A percentile compares a stretch with the other conserved stretches of the same genome.
Conservation (phyloP, 805 yeast genomes). For the Pichia phayaonensis region DNA sequence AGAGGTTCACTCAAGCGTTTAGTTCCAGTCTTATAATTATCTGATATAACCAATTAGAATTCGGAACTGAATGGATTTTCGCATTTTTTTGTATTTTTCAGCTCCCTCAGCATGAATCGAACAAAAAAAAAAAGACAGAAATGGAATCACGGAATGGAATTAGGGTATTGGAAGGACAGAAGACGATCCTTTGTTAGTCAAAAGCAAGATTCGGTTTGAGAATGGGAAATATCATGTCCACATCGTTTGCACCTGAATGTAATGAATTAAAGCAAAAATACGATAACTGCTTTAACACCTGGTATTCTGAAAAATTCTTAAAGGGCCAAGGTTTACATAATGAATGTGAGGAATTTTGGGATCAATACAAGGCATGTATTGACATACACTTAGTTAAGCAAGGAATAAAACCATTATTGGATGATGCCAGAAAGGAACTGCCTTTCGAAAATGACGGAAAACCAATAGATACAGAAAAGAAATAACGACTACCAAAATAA, state of each 20-base stretch:
- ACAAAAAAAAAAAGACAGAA: too few relatives aligned
- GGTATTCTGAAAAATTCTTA: conserved; percentile 88
- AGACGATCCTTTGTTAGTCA: too few relatives aligned
- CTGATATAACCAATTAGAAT: too few relatives aligned
- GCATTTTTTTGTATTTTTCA: too few relatives aligned
- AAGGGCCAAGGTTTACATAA: conserved; percentile 58
- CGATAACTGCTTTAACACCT: conserved; percentile 86
- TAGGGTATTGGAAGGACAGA: too few relatives aligned
- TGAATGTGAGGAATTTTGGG: conserved; percentile 90
- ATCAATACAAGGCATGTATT: conserved; percentile 80
- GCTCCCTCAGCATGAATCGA: too few relatives aligned
- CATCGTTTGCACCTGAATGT: conserved; percentile 97
- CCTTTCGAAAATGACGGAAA: conserved; percentile 73
- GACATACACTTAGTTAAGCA: conserved; percentile 60
- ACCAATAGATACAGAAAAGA: conserved; percentile 14
- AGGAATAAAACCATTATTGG: conserved; percentile 76
- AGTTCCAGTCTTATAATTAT: too few relatives aligned
- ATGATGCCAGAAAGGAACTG: conserved; percentile 83
- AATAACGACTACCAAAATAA: neutral
- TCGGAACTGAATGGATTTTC: too few relatives aligned
- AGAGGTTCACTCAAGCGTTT: too few relatives aligned
- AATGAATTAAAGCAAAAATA: conserved; percentile 77
- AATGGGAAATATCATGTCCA: conserved; percentile 67
- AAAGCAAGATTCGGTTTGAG: neutral
- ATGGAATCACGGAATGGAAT: too few relatives aligned